Evolutionary conservation across 2,329 filamentous ascomycete species (phyloP), one percentile per base, ranked within the genome.

Genomic region (Epicoccum sorghinum): DNA sequence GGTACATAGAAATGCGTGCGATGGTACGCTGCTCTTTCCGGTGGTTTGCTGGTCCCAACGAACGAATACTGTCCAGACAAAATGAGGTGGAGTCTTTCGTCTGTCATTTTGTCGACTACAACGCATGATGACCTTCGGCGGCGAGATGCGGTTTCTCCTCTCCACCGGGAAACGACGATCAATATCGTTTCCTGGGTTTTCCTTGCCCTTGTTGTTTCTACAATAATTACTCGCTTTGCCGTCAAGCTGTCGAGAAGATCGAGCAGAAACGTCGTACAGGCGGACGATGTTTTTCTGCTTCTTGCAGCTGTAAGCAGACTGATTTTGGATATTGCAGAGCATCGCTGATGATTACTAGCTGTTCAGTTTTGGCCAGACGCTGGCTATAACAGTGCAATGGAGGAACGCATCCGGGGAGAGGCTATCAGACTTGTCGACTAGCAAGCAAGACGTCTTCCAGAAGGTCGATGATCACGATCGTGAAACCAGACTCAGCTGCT

Each of bases 141-240:
- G 46, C 59, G 62, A 46, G 50, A 53, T 35, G 56, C 44, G 1
- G 48, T 44, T 6, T 39, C 55, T 1, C 51, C 64, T 25, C 56
- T 18, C 2, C 55, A 61, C 27, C 61, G 56, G 6, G 60, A 59
- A 6, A 64, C 57, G 4, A 48, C 67, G 13, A 42, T 68, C 8
- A 64, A 59, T 37, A 47, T 67, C 7, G 60, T 68, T 5, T 69
- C 67, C n/a, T 71, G 69, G 69, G 44, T 66, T 4, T 41, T 69
- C 13, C 49, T 68, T 12, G 66, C 62, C 13, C 37, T 62, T 12
- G 63, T 61, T 4, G 47, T 70, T 14, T 62, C 60, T 30, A 58
- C 55, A 3, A 49, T 71, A 23, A 35, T 65, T 14, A 57, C 65
- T 22, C 60, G 69, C 7, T 66, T 69, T 27, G 58, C 62, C 1